A percentile compares a stretch with the other conserved stretches of the same genome.
Evolutionary conservation across 2,329 filamentous ascomycete genomes (phyloP).

Genomic region (Diaporthe ilicicola): DNA sequence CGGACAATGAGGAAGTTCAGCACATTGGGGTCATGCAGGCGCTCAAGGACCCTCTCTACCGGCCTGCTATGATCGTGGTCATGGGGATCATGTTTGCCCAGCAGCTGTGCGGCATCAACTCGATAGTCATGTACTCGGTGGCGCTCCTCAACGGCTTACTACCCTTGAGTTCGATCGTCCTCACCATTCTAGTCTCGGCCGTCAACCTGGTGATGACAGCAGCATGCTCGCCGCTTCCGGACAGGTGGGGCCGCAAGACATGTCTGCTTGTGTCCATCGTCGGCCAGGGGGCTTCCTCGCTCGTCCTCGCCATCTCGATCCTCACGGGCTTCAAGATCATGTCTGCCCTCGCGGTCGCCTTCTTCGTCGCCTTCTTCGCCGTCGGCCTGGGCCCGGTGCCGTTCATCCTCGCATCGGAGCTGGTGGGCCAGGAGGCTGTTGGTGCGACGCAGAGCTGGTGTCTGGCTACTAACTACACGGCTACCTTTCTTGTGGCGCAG

Average conservation of each 20-base stretch:
- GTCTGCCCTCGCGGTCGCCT: slow-evolving; percentile 81
- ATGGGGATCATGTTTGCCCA: slow-evolving; percentile 92
- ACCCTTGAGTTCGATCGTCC: slow-evolving; percentile 79
- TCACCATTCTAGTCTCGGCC: slow-evolving; percentile 87
- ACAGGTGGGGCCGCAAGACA: slow-evolving; percentile 86
- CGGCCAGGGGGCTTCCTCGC: slow-evolving; percentile 83
- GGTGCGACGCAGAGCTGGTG: slow-evolving; percentile 92
- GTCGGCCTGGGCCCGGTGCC: slow-evolving; percentile 92
- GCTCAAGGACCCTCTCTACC: slow-evolving; percentile 71
- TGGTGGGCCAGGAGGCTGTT: slow-evolving; percentile 89
- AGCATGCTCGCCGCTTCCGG: slow-evolving; percentile 82
- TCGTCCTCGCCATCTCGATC: slow-evolving; percentile 84
- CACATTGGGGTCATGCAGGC: slow-evolving; percentile 72
- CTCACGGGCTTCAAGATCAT: slow-evolving; percentile 75
- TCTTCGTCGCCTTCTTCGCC: slow-evolving; percentile 90
- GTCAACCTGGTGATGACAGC: slow-evolving; percentile 88
- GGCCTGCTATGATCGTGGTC: slow-evolving; percentile 81
- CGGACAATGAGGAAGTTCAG: slow-evolving; percentile 35
- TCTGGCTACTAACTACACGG: slow-evolving; percentile 85
- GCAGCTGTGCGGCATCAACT: slow-evolving; percentile 94
- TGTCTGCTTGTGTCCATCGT: slow-evolving; percentile 84
- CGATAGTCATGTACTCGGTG: slow-evolving; percentile 98
- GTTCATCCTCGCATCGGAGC: slow-evolving; percentile 91
- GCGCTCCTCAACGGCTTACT: slow-evolving; percentile 84
- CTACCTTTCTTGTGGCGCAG: slow-evolving; percentile 91